Percentiles rank a stretch among this genome's conserved stretches.
phyloP scores from a whole-genome alignment of 495 filamentous ascomycete genomes.

The Hypoxylon perforatum region DNA sequence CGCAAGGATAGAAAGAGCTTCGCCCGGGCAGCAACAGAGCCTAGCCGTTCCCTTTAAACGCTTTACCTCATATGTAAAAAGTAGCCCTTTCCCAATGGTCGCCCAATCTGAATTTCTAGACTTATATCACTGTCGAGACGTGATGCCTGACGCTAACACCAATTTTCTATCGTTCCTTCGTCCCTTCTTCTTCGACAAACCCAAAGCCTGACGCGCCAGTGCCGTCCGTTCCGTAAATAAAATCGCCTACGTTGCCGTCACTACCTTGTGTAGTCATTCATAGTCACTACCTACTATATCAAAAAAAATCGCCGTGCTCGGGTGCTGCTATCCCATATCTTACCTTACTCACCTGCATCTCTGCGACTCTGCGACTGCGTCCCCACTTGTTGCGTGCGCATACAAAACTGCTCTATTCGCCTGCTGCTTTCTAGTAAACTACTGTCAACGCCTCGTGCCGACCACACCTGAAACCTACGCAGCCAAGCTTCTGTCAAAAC shows the following conservation, averaged over 20 bases:
- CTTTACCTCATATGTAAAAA: slow-evolving; percentile 43
- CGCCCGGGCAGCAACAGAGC: slow-evolving; percentile 17
- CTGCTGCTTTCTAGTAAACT: slow-evolving; percentile 4
- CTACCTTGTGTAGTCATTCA: neutral
- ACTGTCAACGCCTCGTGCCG: slow-evolving; percentile 4
- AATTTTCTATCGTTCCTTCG: neutral
- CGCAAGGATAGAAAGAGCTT: slow-evolving; percentile 7
- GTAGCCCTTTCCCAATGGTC: slow-evolving; percentile 26
- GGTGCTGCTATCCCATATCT: neutral
- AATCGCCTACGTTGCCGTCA: slow-evolving; percentile 2
- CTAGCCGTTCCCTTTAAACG: neutral
- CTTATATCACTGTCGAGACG: slow-evolving; percentile 23
- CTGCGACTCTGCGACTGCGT: too few relatives aligned
- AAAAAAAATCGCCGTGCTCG: too few relatives aligned
- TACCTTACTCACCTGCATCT: too few relatives aligned
- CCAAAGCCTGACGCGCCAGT: slow-evolving; percentile 11
- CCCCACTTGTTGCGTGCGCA: slow-evolving; percentile 21
- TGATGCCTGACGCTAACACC: slow-evolving; percentile 13
- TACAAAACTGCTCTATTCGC: slow-evolving; percentile 15
- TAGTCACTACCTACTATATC: too few relatives aligned
- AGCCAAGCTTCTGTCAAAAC: slow-evolving; percentile 31
- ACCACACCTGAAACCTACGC: slow-evolving; percentile 20
- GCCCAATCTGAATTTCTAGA: slow-evolving; percentile 27
- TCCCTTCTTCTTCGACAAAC: neutral
- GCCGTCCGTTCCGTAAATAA: neutral